A percentile compares a stretch with the other conserved stretches of the same genome.
phyloP scores from a whole-genome alignment of 2,329 filamentous ascomycete species.

The Lomentospora prolificans region DNA sequence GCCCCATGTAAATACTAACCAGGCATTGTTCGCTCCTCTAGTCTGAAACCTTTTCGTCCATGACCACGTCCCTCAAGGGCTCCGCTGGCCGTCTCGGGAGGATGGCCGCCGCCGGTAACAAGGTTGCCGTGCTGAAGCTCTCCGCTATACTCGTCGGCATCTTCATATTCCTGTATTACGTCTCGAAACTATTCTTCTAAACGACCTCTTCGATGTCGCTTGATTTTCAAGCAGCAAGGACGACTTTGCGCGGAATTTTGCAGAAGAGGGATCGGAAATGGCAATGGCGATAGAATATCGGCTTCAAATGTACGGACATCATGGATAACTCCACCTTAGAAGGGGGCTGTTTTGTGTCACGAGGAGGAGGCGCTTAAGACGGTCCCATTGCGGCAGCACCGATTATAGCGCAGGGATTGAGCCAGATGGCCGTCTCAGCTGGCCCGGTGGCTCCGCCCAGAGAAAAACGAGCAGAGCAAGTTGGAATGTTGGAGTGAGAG shows the following conservation, averaged over 20 bases:
- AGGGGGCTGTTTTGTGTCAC: too few relatives aligned
- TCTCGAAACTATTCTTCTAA: slow-evolving; percentile 53
- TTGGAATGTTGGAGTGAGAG: not conserved
- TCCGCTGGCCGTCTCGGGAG: slow-evolving; percentile 72
- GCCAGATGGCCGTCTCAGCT: too few relatives aligned
- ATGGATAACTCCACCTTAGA: too few relatives aligned
- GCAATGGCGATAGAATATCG: too few relatives aligned
- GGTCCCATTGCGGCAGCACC: too few relatives aligned
- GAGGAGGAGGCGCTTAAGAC: too few relatives aligned
- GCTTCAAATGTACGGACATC: too few relatives aligned
- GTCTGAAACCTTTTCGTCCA: slow-evolving; percentile 85
- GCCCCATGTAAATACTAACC: not conserved
- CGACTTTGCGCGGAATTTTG: too few relatives aligned
- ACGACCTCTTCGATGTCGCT: not conserved
- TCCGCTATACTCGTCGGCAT: slow-evolving; percentile 68
- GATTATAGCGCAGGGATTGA: too few relatives aligned
- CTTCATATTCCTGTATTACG: slow-evolving; percentile 68
- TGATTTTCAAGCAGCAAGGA: too few relatives aligned
- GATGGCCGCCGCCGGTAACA: slow-evolving; percentile 88
- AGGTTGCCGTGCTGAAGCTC: slow-evolving; percentile 81
- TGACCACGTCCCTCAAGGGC: slow-evolving; percentile 73
- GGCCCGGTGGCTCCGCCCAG: too few relatives aligned
- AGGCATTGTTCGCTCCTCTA: slow-evolving; percentile 21
- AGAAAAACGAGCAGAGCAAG: not conserved
- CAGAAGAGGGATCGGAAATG: too few relatives aligned